Evolutionary conservation across 2,329 filamentous ascomycete species (phyloP).

Genomic region (Aspergillus terreus): DNA sequence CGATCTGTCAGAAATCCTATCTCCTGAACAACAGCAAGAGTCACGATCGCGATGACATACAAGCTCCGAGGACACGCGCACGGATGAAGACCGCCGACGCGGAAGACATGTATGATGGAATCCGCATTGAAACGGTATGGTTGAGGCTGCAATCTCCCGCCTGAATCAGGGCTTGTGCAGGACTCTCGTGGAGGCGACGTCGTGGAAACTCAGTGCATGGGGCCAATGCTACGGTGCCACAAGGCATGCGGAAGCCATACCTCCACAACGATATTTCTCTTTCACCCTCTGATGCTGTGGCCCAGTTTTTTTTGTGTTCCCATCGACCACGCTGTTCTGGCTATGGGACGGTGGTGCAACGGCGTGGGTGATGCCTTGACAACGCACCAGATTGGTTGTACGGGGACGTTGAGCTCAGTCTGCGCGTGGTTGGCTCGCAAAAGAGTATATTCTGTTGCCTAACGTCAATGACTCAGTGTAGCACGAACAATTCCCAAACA

Average conservation of each 20-base stretch:
- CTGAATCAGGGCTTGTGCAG: neutral
- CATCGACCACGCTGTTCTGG: neutral
- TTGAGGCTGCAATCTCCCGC: neutral
- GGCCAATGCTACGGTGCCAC: neutral
- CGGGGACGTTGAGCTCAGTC: neutral
- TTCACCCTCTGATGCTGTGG: neutral
- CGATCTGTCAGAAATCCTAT: too few relatives aligned
- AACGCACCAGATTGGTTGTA: neutral
- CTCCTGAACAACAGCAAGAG: too few relatives aligned
- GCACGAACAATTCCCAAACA: too few relatives aligned
- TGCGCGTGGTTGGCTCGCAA: too few relatives aligned
- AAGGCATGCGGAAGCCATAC: neutral
- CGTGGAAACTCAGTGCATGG: neutral
- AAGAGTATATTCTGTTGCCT: too few relatives aligned
- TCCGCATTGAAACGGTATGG: neutral
- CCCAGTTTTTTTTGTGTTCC: neutral
- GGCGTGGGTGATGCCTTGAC: neutral
- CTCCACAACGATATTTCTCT: neutral
- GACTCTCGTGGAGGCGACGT: neutral
- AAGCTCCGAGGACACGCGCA: neutral
- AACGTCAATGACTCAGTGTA: too few relatives aligned
- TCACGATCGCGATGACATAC: too few relatives aligned
- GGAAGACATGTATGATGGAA: neutral
- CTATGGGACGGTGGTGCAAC: neutral
- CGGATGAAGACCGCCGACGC: neutral